These are phyloP conservation scores for Metarhizium rileyi DNA, from an alignment of 2,329 filamentous ascomycete species.

Conservation along the genomic window DNA sequence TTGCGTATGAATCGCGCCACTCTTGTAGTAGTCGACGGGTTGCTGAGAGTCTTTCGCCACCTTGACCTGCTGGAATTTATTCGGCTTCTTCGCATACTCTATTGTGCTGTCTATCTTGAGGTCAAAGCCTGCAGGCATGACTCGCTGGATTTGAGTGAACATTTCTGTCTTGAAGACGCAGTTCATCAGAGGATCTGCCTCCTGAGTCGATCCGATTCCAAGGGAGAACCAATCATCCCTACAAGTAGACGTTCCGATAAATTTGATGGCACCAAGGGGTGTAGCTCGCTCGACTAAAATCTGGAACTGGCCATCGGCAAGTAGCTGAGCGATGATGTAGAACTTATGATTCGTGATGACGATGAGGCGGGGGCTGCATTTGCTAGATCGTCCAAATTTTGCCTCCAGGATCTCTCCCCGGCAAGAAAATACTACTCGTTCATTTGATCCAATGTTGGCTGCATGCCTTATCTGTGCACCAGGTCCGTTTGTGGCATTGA, in stretches of 20 bases:
- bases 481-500: conserved; percentile 69
- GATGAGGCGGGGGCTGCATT: conserved; percentile 76
- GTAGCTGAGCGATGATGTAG: conserved; percentile 76
- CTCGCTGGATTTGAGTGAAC: conserved; percentile 80
- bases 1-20: conserved; percentile 77
- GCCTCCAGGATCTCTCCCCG: conserved; percentile 82
- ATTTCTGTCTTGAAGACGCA: conserved; percentile 96
- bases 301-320: conserved; percentile 72
- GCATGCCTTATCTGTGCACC: conserved; percentile 72
- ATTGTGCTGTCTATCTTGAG: conserved; percentile 77
- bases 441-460: conserved; percentile 60
- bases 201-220: conserved; percentile 79
- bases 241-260: conserved; percentile 66
- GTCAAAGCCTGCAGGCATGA: conserved; percentile 70
- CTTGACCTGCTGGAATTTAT: conserved; percentile 83
- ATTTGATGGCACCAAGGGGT: conserved; percentile 80
- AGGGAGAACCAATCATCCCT: conserved; percentile 97
- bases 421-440: conserved; percentile 80
- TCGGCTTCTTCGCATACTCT: conserved; percentile 96
- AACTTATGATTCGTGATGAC: conserved; percentile 79
- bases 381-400: conserved; percentile 94
- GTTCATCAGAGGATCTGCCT: conserved; percentile 85
- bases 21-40: conserved; percentile 83
- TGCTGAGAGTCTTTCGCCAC: conserved; percentile 77
- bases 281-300: conserved; percentile 76